These are phyloP conservation scores for Symbiodinium natans DNA, from an alignment of 73 alveolate genomes.

Conservation along the genomic window DNA sequence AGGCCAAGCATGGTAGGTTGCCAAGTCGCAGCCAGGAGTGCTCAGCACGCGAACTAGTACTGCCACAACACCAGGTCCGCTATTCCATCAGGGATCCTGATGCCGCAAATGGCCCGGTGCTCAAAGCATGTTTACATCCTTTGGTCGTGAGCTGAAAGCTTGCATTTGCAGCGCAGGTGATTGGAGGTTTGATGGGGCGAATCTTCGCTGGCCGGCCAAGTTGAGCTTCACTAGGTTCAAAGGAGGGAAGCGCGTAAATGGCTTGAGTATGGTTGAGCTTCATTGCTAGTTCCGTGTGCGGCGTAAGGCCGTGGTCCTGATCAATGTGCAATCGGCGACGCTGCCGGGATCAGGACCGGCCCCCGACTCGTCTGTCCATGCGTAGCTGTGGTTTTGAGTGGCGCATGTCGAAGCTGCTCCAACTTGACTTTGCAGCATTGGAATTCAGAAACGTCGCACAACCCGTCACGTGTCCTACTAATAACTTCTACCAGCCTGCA, in stretches of 20 bases:
- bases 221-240: background rate
- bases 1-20: too few species aligned
- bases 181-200: slow-evolving; percentile 74
- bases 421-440: too few species aligned
- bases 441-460: too few species aligned
- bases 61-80: slow-evolving; percentile 91
- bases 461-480: too few species aligned
- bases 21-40: too few species aligned
- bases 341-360: background rate
- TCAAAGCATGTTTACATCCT: background rate
- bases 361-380: too few species aligned
- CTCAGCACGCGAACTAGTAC: too few species aligned
- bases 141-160: background rate
- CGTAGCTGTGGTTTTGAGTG: too few species aligned
- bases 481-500: background rate
- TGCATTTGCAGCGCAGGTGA: background rate
- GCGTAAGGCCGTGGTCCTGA: background rate
- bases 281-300: too few species aligned
- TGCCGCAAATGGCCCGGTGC: slow-evolving; percentile 78
- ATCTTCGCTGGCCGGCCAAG: background rate
- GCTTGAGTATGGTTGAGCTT: too few species aligned
- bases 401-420: too few species aligned
- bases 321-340: background rate
- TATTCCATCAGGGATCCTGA: slow-evolving; percentile 71
- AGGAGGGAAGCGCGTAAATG: background rate